A percentile compares a stretch with the other conserved stretches of the same genome.
Conservation (phyloP, 257 asterid genomes). For the Lavandula angustifolia region DNA sequence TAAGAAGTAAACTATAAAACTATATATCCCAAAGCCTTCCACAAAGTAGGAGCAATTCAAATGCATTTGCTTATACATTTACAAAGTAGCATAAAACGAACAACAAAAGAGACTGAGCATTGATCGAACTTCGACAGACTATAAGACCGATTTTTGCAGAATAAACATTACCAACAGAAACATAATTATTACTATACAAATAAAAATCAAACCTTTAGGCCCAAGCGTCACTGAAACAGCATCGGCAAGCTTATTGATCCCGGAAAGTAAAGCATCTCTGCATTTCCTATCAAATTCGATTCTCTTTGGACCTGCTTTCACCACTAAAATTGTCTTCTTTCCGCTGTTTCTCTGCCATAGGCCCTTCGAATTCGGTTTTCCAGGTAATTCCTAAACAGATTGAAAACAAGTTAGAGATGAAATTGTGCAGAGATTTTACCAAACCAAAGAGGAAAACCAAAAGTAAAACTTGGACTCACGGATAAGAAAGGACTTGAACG, state of each 20-base stretch:
- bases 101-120: not conserved
- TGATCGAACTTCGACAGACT: not conserved
- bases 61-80: not conserved
- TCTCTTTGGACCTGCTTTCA: slow-evolving; percentile 84
- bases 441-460: not conserved
- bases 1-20: not conserved
- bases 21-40: not conserved
- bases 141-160: slow-evolving; percentile 12
- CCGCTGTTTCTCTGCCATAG: slow-evolving; percentile 40
- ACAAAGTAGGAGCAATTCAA: not conserved
- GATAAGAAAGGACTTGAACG: slow-evolving; percentile 29
- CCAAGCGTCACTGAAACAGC: slow-evolving; percentile 94
- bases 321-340: slow-evolving; percentile 41
- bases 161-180: not conserved
- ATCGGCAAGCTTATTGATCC: slow-evolving; percentile 93
- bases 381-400: slow-evolving; percentile 43
- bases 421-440: slow-evolving; percentile 12
- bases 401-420: slow-evolving; percentile 11
- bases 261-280: slow-evolving; percentile 73
- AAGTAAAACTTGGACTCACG: slow-evolving; percentile 38
- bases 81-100: not conserved
- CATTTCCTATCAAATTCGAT: slow-evolving; percentile 70
- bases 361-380: slow-evolving; percentile 38
- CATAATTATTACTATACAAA: not conserved
- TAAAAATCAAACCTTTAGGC: slow-evolving; percentile 56